Evolutionary conservation across 2,329 filamentous ascomycete genomes (phyloP).

Genomic region (Botrytis porri): DNA sequence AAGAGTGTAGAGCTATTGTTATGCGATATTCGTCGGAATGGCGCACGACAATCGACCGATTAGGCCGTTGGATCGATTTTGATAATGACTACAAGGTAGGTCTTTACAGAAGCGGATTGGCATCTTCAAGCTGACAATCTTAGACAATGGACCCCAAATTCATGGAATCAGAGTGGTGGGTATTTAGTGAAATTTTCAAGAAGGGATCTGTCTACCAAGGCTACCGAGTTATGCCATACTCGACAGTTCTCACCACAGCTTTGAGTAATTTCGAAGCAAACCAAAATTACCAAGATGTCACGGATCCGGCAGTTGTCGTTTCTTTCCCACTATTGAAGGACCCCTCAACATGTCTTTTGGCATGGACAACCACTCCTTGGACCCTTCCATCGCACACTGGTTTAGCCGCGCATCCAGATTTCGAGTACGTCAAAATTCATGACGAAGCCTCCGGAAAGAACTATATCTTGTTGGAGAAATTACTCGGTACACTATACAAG

Average conservation of each 20-base stretch:
- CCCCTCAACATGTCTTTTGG: slow-evolving; percentile 67
- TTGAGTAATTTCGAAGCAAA: slow-evolving; percentile 92
- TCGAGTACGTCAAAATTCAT: slow-evolving; percentile 82
- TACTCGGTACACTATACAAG: slow-evolving; percentile 83
- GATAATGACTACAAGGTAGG: slow-evolving; percentile 91
- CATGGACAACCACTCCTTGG: slow-evolving; percentile 56
- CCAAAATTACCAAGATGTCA: slow-evolving; percentile 91
- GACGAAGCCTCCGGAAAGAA: slow-evolving; percentile 80
- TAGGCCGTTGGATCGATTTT: slow-evolving; percentile 96
- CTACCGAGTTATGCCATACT: slow-evolving; percentile 92
- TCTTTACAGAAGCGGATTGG: neutral
- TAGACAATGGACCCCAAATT: slow-evolving; percentile 91
- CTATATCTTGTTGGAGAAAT: slow-evolving; percentile 79
- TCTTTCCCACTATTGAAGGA: slow-evolving; percentile 81
- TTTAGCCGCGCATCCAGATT: slow-evolving; percentile 75
- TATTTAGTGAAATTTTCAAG: slow-evolving; percentile 89
- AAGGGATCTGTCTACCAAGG: slow-evolving; percentile 88
- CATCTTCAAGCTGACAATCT: slow-evolving; percentile 23
- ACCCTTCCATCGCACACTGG: slow-evolving; percentile 79
- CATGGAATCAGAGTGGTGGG: slow-evolving; percentile 97
- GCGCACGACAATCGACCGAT: slow-evolving; percentile 79
- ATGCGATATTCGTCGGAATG: slow-evolving; percentile 88
- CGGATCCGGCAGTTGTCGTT: slow-evolving; percentile 85
- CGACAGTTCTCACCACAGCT: slow-evolving; percentile 82
- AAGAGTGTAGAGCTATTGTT: slow-evolving; percentile 86